Base-by-base conservation (phyloP, 2,329 filamentous ascomycete genomes). In the Cladorrhinum sp. region DNA sequence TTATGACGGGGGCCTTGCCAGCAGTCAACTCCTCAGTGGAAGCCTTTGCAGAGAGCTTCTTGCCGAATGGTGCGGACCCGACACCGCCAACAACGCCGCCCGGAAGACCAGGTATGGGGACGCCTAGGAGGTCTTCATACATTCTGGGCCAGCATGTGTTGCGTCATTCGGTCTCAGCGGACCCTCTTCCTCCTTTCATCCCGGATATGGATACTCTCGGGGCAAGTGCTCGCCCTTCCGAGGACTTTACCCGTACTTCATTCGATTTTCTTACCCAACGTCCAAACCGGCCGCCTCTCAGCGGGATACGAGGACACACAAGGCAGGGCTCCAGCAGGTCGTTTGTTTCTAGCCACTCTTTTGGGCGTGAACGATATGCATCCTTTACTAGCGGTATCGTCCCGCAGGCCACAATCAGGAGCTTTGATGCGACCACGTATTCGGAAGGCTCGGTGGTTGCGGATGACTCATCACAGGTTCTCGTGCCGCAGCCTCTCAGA, bases 81-180 rank as follows among this genome's bases (percentile, higher is more conserved):
- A 88, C 85, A 1, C 85, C 85, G 1, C 85, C 85, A 2, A 84
- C 77, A 38, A 88, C 86, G 1, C 85, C 85, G 3, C 85, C 85
- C 1, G 77, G 78, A 7, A 74, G 74, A 16, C 68, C 63, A n/a
- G n/a, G n/a, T 9, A 68, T 68, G 61, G 76, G 78, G 36, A 83
- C 78, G 2, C 81, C 82, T 3, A 76, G 82, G 61, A 77, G 80
- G 50, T 86, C 83, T 3, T 88, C 83, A 0, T 79, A 81, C 65
- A 73, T 85, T 16, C 73, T 85, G 18, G 81, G 80, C 60, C 78
- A 82, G 53, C 78, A 80, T 29, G 68, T 76, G 9, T 72, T 72
- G 4, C 71, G 70, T 7, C 68, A 74, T 13, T 76, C 75, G 0
- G 59, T 75, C 1, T 72, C 73, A 1, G 68, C 73, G 2, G 75